Evolutionary conservation across 2,329 filamentous ascomycete species (phyloP).

Genomic region (Talaromyces sp.): DNA sequence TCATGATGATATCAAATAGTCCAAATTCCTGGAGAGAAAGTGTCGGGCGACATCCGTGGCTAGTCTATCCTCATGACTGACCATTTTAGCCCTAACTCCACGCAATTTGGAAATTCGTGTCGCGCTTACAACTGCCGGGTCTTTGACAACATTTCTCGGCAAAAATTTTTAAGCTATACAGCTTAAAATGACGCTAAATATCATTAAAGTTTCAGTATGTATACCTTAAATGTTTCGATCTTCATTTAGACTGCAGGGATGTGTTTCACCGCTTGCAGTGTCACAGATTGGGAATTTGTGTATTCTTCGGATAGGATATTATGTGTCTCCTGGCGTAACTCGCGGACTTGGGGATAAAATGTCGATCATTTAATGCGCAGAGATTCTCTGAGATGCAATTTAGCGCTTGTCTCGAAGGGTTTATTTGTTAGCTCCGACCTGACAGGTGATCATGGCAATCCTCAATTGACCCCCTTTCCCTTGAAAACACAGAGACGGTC

Average conservation of each 20-base stretch:
- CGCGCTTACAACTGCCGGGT: background rate
- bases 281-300: background rate
- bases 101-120: background rate
- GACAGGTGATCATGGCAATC: background rate
- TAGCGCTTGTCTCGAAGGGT: too few species aligned
- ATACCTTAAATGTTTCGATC: background rate
- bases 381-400: too few species aligned
- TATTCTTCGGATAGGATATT: background rate
- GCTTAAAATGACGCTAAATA: background rate
- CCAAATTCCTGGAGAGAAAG: too few species aligned
- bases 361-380: background rate
- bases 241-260: background rate
- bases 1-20: too few species aligned
- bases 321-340: background rate
- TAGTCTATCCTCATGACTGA: background rate
- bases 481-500: background rate
- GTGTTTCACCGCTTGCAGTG: background rate
- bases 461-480: background rate
- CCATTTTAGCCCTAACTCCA: conserved; percentile 1
- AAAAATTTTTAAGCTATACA: background rate
- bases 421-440: too few species aligned
- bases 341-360: background rate
- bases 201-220: background rate
- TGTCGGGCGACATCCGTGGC: too few species aligned
- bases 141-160: background rate